Evolutionary conservation across 176 grass and related monocot genomes (phyloP), one percentile per base, ranked within the genome.

Genomic region (Oryza glaberrima): DNA sequence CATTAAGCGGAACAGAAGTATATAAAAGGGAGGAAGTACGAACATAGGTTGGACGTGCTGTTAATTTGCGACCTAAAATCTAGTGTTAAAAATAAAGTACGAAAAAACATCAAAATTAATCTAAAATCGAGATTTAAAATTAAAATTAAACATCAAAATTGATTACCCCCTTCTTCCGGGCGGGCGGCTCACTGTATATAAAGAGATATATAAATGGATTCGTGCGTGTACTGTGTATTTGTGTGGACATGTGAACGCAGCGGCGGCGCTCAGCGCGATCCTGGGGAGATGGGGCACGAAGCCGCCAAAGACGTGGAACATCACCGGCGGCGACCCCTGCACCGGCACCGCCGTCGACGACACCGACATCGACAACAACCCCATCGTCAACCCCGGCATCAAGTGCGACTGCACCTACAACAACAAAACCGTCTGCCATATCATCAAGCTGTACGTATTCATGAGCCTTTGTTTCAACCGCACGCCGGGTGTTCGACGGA

Each of bases 281-380:
- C 47, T 92, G 10, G 82, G 30, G 46, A 72, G 85, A 45, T 92
- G 88, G 83, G 88, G 82, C 17, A n/a, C 8, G 69, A 23, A 19
- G 7, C 80, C 85, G 48, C 23, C 83, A 3, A 14, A 65, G n/a
- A 36, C 87, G 16, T 96, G 94, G 94, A 96, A 93, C 81, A 91
- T 79, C 79, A 96, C 40, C 40, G 40, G 86, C 40, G 40, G 86
- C 67, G 84, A 96, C 28, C 91, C 82, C 9, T 93, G 94, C 85
- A 28, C 0, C 77, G 94, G 94, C 65, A 63, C 20, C 40, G 89
- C 94, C 54, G 19, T 81, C 75, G 89, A 91, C 78, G 3, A 13
- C 0, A 82, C n/a, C 63, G 6, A 11, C 11, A 6, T 91, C 14
- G 88, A 90, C 66, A 2, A 9, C 17, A 70, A 71, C 40, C 0